Evolutionary conservation across 2,329 filamentous ascomycete species (phyloP), one percentile per base, ranked within the genome.

Genomic region (Microsporum canis): DNA sequence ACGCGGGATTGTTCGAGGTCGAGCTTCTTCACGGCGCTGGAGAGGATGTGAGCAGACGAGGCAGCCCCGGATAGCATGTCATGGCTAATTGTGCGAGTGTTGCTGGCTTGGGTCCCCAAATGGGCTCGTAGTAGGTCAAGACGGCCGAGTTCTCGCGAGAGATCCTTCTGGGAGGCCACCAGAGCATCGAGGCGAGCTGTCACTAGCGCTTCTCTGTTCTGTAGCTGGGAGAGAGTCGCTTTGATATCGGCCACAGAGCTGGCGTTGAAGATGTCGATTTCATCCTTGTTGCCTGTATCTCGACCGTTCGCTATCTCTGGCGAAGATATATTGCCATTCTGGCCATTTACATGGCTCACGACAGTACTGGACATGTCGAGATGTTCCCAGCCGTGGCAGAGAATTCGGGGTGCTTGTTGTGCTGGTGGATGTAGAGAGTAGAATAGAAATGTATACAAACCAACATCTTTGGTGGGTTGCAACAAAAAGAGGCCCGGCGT

Each of bases 1-100:
- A 99, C 92, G 33, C 91, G 84, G 62, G 86, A 86, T 78, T 97
- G 95, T 76, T 99, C 92, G 61, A 90, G 80, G 71, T 99, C 94
- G 38, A 99, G 83, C 66, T 85, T 82, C 72, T 89, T 91, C 61
- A 99, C 94, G 59, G 91, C 88, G 69, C 85, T 85, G 60, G 91
- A 95, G 65, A 97, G 88, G 61, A 89, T 84, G 60, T 86, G 85
- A 2, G 94, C 94, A 38, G 91, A 97, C 58, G 87, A 82, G 23
- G 94, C 88, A 34, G 94, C 91, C 49, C 86, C 84, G 45, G 89
- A 86, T 63, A 99, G 86, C 88, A 96, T 96, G 72, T 85, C 87
- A 82, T 90, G 89, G 79, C 89, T 88, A 70, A 99, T 87, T 51
- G 86, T 81, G 64, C 92, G 84, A 12, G 91, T 88, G 57, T 88